Base-by-base conservation (phyloP, 2,329 filamentous ascomycete genomes). In the Juglanconis sp. region DNA sequence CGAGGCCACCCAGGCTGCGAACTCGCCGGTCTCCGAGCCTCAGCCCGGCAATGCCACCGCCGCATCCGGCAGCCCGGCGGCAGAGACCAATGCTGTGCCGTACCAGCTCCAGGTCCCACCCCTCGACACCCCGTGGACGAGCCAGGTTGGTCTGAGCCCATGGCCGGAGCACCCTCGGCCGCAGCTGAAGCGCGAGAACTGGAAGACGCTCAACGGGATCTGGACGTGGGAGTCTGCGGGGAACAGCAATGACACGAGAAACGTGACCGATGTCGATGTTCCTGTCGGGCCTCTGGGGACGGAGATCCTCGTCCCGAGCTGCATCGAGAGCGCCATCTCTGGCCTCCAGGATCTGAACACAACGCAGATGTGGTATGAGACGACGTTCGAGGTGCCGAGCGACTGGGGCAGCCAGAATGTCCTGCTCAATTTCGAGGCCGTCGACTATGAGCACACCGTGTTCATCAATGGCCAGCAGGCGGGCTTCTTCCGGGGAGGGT, bases 91-190 rank as follows among this genome's bases (percentile, higher is more conserved):
- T 48, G 24, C 47, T 34, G 61, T 61, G 30, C 71, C 72, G 0
- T 78, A 79, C 66, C 62, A 70, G 31, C 69, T 74, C 0, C 68
- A 76, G 59, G 72, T 67, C 7, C 75, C 76, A 13, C 78, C 76
- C 0, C 73, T 81, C 2, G 77, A 79, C 63, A 83, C 80, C 2
- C 73, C 77, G 8, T 85, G 81, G 81, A 85, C 82, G 1, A 70
- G 75, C 57, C 71, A 77, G 5, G 79, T 83, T 24, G 81, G 82
- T 38, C 81, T 74, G 1, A 71, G 79, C 44, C 81, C 82, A 0
- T 85, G 83, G 83, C 80, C 80, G 1, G 81, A 86, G 53, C 78
- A 86, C 64, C 84, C 84, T 9, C 79, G 83, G 0, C 84, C 84
- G 3, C 82, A 81, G 65, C 77, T 86, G 8, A 76, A 77, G 40